Evolutionary conservation across 768 basidiomycete species (phyloP), one percentile per base, ranked within the genome.

Genomic region (Sarcodon aspratus): DNA sequence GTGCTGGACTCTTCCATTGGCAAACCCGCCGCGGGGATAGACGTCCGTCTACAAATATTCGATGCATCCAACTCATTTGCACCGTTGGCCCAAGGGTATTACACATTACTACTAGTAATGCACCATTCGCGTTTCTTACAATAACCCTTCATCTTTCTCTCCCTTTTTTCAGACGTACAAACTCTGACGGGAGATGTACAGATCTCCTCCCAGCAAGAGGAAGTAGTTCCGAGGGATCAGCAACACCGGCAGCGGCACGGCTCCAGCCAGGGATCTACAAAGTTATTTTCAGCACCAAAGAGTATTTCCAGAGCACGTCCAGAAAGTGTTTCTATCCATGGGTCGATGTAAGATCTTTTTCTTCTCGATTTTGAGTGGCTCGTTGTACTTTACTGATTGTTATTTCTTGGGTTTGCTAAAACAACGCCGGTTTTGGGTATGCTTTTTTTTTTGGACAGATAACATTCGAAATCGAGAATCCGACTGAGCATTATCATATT

Each of bases 1-100:
- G 93, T 95, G 13, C 81, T 96, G 54, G 92, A 96, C 61, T 79
- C 87, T 1, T 84, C 88, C 9, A 70, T 76, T 1, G 93, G 93
- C 21, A 87, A 78, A 57, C 92, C 93, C 13, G 92, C 85, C 1
- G 62, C 73, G 48, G 82, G 79, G 7, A 76, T 95, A 15, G 63
- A 67, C 8, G 76, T 94, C 48, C 65, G 63, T 34, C 70, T 95
- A 12, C 80, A 88, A 54, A 59, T 70, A 18, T 68, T 73, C 36
- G 69, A 74, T 48, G 48, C 70, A 33, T 42, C 11, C 7, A 42
- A 42, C 17, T 13, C 37, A 18, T 18, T 18, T 13, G 46, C 49
- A 1, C 48, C 55, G 6, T 50, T 82, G 34, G 85, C 76, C 31
- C 70, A 65, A 56, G 82, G 84, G 90, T 89, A 57, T 2, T 27